Conservation (phyloP, 164 flowering plant species). For the Chimonanthus salicifolius region DNA sequence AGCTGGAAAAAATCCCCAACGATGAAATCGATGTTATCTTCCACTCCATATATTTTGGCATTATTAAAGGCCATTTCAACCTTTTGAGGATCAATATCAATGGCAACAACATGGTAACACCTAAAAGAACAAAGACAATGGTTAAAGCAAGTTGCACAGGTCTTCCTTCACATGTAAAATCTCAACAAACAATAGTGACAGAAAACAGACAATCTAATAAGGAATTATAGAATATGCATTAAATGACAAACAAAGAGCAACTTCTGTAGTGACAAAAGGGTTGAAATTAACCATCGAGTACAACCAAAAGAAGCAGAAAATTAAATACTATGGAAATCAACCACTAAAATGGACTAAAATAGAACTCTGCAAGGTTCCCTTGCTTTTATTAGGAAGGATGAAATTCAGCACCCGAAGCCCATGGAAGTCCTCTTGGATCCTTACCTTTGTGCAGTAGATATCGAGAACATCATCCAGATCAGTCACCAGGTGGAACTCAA, state of each 20-base stretch:
- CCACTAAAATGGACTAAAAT: too few relatives aligned
- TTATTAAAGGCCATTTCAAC: slow-evolving; percentile 39
- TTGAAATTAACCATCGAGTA: neutral
- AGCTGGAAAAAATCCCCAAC: slow-evolving; percentile 60
- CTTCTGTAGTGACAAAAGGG: neutral
- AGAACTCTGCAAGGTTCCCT: too few relatives aligned
- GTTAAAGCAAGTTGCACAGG: neutral
- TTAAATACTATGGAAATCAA: too few relatives aligned
- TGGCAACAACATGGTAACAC: slow-evolving; percentile 45
- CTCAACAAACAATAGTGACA: neutral
- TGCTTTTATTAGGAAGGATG: too few relatives aligned
- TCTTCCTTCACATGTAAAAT: neutral
- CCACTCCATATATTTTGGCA: slow-evolving; percentile 60
- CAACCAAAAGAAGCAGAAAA: neutral
- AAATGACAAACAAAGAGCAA: neutral
- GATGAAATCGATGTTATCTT: slow-evolving; percentile 48
- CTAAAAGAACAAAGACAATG: slow-evolving; percentile 20
- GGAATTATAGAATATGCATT: neutral
- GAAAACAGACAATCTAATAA: neutral
- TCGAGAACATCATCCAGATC: too few relatives aligned
- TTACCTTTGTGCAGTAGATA: too few relatives aligned
- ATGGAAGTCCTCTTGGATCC: too few relatives aligned
- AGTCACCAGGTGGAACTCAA: too few relatives aligned
- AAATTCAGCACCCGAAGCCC: too few relatives aligned
- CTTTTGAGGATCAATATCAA: slow-evolving; percentile 51